These are phyloP conservation scores for Globisporangium sylvaticum DNA, from an alignment of 352 stramenopile genomes.

Conservation along the genomic window DNA sequence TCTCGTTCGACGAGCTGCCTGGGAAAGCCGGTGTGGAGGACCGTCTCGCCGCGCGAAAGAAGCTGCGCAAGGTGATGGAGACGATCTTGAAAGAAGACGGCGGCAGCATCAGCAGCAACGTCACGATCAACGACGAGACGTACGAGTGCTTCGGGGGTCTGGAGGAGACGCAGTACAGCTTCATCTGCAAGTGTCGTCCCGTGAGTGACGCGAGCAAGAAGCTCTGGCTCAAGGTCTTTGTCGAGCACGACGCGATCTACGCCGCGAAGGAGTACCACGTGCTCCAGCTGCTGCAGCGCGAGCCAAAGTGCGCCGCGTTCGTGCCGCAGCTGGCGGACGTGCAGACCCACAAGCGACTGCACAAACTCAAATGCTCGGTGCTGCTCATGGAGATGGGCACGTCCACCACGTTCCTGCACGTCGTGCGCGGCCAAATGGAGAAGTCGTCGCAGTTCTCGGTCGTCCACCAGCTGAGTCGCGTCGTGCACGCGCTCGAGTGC, in stretches of 20 bases:
- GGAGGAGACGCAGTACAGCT: constrained; percentile 40
- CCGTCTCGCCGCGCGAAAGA: constrained; percentile 12
- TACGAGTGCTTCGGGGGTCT: constrained; percentile 17
- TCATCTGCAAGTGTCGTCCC: constrained; percentile 32
- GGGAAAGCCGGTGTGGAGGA: constrained; percentile 11
- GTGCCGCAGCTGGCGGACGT: constrained; percentile 33
- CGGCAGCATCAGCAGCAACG: not conserved
- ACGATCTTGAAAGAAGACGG: constrained; percentile 9
- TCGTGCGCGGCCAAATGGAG: constrained; percentile 33
- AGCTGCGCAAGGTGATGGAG: constrained; percentile 13
- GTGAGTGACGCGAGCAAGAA: not conserved
- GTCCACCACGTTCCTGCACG: constrained; percentile 34
- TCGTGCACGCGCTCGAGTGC: constrained; percentile 35
- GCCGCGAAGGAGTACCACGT: constrained; percentile 51
- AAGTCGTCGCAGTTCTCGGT: constrained; percentile 24
- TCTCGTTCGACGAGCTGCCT: constrained; percentile 8
- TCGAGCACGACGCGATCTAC: constrained; percentile 48
- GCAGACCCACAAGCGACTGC: constrained; percentile 25
- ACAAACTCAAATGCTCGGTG: constrained; percentile 39
- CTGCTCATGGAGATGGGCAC: constrained; percentile 41
- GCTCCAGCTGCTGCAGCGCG: constrained; percentile 36
- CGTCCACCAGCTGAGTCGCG: constrained; percentile 29
- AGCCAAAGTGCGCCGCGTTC: constrained; percentile 20
- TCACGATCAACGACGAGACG: constrained; percentile 9
- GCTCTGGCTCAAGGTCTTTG: constrained; percentile 52